Percentiles rank a stretch among this genome's conserved stretches.
Evolutionary conservation across 257 asterid species (phyloP).

Genomic region (Plectranthus barbatus): DNA sequence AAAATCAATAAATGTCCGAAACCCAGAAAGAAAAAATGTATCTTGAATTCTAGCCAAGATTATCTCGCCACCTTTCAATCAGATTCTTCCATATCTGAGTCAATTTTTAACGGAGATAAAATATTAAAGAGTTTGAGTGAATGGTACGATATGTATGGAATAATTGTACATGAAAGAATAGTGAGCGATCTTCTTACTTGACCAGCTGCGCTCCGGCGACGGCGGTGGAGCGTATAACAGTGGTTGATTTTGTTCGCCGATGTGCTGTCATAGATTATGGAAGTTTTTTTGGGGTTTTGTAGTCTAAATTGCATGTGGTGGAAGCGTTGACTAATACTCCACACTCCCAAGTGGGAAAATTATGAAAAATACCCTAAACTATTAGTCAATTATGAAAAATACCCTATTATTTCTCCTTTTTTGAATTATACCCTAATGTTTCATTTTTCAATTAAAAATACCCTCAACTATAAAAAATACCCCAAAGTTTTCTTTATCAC

Average conservation of each 20-base stretch:
- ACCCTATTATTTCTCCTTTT: too few relatives aligned
- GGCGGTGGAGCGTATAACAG: neutral
- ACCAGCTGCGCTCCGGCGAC: neutral
- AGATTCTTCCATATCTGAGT: conserved; percentile 14
- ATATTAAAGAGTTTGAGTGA: neutral
- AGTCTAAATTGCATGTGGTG: conserved; percentile 12
- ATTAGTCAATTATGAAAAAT: too few relatives aligned
- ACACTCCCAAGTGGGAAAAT: too few relatives aligned
- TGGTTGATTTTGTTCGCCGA: conserved; percentile 2
- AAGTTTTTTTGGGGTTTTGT: neutral
- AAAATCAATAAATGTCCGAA: conserved; percentile 9
- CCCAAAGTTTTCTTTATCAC: too few relatives aligned
- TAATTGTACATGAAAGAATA: neutral
- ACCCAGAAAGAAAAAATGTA: conserved; percentile 22
- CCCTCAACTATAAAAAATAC: too few relatives aligned
- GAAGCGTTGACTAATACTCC: conserved; percentile 20
- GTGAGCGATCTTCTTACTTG: conserved; percentile 15
- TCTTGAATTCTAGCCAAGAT: neutral
- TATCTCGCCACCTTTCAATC: conserved; percentile 11
- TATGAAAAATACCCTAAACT: too few relatives aligned
- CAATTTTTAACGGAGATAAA: neutral
- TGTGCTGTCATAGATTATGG: conserved; percentile 1
- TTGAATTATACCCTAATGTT: too few relatives aligned
- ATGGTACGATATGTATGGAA: neutral
- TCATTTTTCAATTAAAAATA: too few relatives aligned